A percentile compares a stretch with the other conserved stretches of the same genome.
phyloP scores from a whole-genome alignment of 1,139 yeast genomes.

The Meyerozyma athensensis region DNA sequence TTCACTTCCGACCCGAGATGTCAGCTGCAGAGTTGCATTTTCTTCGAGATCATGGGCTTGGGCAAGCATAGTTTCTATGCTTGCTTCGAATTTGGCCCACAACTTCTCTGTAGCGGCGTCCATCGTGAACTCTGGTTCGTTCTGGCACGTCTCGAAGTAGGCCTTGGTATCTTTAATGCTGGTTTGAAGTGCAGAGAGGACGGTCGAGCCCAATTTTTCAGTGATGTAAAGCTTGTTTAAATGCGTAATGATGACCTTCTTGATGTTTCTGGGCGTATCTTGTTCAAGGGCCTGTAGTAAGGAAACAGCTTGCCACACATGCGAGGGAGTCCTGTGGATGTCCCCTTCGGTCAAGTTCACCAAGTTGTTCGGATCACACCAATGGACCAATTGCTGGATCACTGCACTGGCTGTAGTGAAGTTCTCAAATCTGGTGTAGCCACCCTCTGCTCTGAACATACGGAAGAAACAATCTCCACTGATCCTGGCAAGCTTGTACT shows the following conservation, averaged over 20 bases:
- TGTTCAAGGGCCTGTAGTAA: constrained; percentile 49
- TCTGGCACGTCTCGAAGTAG: constrained; percentile 20
- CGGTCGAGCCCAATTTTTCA: constrained; percentile 25
- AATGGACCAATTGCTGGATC: constrained; percentile 69
- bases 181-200: constrained; percentile 28
- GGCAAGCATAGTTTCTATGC: constrained; percentile 23
- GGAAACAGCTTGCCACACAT: constrained; percentile 54
- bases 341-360: constrained; percentile 47
- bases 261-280: constrained; percentile 48
- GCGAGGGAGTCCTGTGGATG: constrained; percentile 42
- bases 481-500: constrained; percentile 57
- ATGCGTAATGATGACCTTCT: constrained; percentile 52
- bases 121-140: constrained; percentile 27
- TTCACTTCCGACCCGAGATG: constrained; percentile 8
- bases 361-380: constrained; percentile 81
- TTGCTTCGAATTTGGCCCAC: constrained; percentile 38
- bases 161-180: constrained; percentile 33
- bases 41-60: constrained; percentile 22
- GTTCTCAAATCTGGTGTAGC: constrained; percentile 21
- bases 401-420: constrained; percentile 54
- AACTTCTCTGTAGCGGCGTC: constrained; percentile 46
- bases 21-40: constrained; percentile 3
- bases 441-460: constrained; percentile 42
- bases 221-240: constrained; percentile 44
- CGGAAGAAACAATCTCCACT: constrained; percentile 66